These are phyloP conservation scores for Pestalotiopsis sp. DNA, from an alignment of 2,329 filamentous ascomycete genomes.

Conservation along the genomic window DNA sequence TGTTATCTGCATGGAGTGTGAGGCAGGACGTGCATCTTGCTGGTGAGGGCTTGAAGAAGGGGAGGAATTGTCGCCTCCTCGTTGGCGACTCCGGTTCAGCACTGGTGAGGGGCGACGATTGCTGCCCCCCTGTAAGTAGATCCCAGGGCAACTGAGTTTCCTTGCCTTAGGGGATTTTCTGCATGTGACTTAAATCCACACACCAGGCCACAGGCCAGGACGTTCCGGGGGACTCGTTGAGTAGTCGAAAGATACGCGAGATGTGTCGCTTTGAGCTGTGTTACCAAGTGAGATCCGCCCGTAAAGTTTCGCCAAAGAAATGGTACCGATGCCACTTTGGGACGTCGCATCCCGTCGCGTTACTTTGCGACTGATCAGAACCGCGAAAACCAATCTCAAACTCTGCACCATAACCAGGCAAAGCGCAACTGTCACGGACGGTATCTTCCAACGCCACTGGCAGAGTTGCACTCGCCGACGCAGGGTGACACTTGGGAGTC, in stretches of 20 bases:
- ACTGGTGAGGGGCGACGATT: neutral
- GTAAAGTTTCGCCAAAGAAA: neutral
- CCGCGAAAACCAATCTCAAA: neutral
- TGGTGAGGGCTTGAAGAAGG: neutral
- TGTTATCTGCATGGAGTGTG: neutral
- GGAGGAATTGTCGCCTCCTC: neutral
- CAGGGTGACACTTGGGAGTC: neutral
- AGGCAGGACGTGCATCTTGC: neutral
- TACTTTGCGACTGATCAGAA: neutral
- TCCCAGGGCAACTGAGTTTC: constrained; percentile 19
- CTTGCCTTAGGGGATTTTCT: constrained; percentile 27
- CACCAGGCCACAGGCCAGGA: neutral
- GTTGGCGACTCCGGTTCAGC: neutral
- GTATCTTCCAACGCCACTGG: neutral
- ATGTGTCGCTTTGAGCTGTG: neutral
- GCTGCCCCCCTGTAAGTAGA: constrained; percentile 12
- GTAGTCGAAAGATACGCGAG: neutral
- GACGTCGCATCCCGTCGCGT: neutral
- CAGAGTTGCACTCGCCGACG: neutral
- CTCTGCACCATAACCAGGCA: neutral
- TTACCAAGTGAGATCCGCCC: neutral
- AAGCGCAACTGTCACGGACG: neutral
- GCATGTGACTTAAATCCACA: constrained; percentile 21
- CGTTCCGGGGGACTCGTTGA: neutral
- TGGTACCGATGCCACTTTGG: neutral